phyloP scores from a whole-genome alignment of 225 moss, liverwort and hornwort genomes.

The Pleurozium schreberi region DNA sequence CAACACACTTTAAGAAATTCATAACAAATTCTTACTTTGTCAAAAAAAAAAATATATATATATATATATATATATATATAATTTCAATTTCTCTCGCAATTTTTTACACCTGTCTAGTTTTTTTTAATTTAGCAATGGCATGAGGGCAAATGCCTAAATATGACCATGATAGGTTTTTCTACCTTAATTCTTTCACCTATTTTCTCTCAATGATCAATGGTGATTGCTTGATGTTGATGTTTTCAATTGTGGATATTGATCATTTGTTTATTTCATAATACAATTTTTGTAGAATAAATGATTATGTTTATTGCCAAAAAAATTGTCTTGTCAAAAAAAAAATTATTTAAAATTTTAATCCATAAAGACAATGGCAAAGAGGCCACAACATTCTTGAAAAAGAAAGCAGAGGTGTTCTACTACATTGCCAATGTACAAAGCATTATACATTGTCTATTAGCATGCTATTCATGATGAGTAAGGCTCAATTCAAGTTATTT shows the following conservation, averaged over 20 bases:
- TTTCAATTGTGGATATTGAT: neutral
- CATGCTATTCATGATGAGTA: too few relatives aligned
- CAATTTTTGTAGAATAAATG: too few relatives aligned
- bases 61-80: too few relatives aligned
- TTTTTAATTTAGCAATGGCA: neutral
- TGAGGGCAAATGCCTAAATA: neutral
- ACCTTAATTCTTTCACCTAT: neutral
- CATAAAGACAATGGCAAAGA: neutral
- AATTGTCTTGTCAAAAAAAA: neutral
- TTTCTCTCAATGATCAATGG: neutral
- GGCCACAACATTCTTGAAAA: neutral
- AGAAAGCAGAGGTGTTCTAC: neutral
- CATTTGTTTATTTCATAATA: too few relatives aligned
- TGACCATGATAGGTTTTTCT: neutral
- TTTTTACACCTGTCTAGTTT: too few relatives aligned
- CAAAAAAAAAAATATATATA: too few relatives aligned
- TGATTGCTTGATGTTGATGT: rapidly evolving
- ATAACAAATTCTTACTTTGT: too few relatives aligned
- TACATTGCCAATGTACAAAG: too few relatives aligned
- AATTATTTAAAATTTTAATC: neutral
- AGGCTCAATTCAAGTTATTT: neutral
- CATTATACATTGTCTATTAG: neutral
- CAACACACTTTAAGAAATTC: too few relatives aligned
- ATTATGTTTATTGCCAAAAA: neutral
- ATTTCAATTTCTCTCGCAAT: too few relatives aligned